Evolutionary conservation across 768 basidiomycete genomes (phyloP).

Genomic region (Amanita rubescens): DNA sequence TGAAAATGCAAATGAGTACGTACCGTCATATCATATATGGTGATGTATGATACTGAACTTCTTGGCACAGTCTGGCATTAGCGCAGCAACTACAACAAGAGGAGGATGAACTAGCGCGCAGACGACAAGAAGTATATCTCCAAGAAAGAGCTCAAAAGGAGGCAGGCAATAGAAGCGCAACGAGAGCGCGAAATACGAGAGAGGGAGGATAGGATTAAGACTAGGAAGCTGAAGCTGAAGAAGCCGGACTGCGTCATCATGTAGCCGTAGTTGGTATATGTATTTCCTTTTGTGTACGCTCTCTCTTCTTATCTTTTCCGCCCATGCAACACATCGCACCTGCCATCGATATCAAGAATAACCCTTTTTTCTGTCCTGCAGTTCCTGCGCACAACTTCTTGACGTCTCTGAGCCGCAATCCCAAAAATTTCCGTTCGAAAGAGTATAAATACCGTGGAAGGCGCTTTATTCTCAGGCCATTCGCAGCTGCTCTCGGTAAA

Average conservation of each 20-base stretch:
- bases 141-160: conserved; percentile 18
- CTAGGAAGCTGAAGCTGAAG: conserved; percentile 30
- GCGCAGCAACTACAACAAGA: conserved; percentile 76
- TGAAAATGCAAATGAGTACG: conserved; percentile 55
- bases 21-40: conserved; percentile 8
- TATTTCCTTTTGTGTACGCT: neutral
- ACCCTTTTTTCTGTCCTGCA: conserved; percentile 52
- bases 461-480: conserved; percentile 21
- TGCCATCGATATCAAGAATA: conserved; percentile 36
- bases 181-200: conserved; percentile 19
- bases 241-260: conserved; percentile 52
- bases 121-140: conserved; percentile 25
- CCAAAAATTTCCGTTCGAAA: conserved; percentile 14
- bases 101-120: conserved; percentile 53
- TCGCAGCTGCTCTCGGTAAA: conserved; percentile 25
- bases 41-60: neutral
- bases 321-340: neutral
- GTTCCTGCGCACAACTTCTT: conserved; percentile 41
- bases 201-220: conserved; percentile 19
- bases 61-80: conserved; percentile 46
- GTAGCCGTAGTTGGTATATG: conserved; percentile 23
- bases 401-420: conserved; percentile 31
- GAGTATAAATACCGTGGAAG: neutral
- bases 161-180: conserved; percentile 18
- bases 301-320: neutral